Evolutionary conservation across 176 grass and related monocot genomes (phyloP).

Genomic region (Lolium rigidum): DNA sequence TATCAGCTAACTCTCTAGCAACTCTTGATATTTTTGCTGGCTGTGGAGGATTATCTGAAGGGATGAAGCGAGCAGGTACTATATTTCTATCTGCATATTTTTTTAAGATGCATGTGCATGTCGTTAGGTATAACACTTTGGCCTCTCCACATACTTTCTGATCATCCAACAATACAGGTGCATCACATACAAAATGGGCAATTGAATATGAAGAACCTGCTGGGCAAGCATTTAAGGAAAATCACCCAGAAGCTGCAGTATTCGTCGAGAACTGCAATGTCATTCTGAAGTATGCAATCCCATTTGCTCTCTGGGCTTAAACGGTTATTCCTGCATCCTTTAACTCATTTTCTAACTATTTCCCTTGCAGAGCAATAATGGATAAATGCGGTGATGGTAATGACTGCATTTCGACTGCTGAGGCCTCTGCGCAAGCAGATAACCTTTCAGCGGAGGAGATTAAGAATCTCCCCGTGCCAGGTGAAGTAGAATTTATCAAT

Average conservation of each 20-base stretch:
- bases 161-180: slow-evolving; percentile 49
- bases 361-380: slow-evolving; percentile 63
- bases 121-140: slow-evolving; percentile 4
- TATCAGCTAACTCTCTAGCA: slow-evolving; percentile 53
- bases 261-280: slow-evolving; percentile 92
- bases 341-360: background rate
- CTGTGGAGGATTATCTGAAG: slow-evolving; percentile 81
- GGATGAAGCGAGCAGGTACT: slow-evolving; percentile 69
- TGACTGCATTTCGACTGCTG: slow-evolving; percentile 61
- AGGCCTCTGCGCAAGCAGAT: slow-evolving; percentile 56
- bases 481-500: slow-evolving; percentile 86
- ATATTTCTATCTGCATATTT: slow-evolving; percentile 1
- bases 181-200: slow-evolving; percentile 77
- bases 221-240: slow-evolving; percentile 73
- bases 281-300: slow-evolving; percentile 57
- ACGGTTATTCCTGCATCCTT: background rate
- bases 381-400: slow-evolving; percentile 71
- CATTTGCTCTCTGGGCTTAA: background rate
- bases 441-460: slow-evolving; percentile 58
- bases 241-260: slow-evolving; percentile 69
- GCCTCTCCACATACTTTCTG: slow-evolving; percentile 26
- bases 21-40: slow-evolving; percentile 83
- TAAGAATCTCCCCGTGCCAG: slow-evolving; percentile 64
- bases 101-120: slow-evolving; percentile 11
- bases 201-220: slow-evolving; percentile 85